These are phyloP conservation scores for Cryptosporidium sp. DNA, from an alignment of 169 alveolate genomes.

Conservation along the genomic window DNA sequence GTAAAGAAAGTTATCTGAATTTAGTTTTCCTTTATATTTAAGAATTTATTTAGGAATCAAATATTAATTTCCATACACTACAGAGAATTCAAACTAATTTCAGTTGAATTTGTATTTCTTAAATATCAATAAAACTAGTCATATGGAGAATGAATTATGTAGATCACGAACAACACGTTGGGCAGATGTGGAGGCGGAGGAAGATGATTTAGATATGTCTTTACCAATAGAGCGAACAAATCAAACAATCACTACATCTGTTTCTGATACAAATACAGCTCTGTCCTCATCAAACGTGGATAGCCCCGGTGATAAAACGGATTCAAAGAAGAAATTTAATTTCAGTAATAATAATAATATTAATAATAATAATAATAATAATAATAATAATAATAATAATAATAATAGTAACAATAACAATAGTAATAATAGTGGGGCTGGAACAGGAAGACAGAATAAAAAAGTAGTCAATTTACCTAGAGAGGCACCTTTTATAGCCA, in stretches of 20 bases:
- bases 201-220: constrained; percentile 69
- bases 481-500: constrained; percentile 67
- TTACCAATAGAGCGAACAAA: constrained; percentile 22
- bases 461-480: constrained; percentile 35
- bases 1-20: neutral
- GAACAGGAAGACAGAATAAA: neutral
- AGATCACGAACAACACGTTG: constrained; percentile 74
- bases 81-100: neutral
- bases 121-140: neutral
- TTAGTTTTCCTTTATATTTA: neutral
- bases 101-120: neutral
- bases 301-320: neutral
- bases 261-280: neutral
- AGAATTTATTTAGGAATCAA: neutral
- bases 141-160: constrained; percentile 68
- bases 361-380: neutral
- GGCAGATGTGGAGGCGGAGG: constrained; percentile 76
- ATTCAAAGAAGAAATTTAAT: neutral
- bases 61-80: neutral
- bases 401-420: neutral
- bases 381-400: neutral
- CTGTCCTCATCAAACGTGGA: neutral
- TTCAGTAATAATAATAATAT: neutral
- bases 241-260: neutral
- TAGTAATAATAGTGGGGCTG: neutral